Evolutionary conservation across 148 eudicot species (phyloP).

Genomic region (Rhododendron vialii): DNA sequence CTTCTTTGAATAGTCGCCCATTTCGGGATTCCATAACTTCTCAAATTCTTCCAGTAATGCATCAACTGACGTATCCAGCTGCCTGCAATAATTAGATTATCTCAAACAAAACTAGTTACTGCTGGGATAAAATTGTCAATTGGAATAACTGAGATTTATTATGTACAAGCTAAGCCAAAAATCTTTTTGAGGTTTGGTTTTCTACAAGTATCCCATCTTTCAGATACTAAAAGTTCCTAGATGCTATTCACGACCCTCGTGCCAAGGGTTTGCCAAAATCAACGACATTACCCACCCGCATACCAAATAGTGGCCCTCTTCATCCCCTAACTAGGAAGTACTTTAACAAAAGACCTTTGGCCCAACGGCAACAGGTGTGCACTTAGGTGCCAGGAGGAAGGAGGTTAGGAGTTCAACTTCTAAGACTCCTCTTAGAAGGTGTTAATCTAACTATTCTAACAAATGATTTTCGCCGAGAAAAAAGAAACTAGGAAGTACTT

Average conservation of each 20-base stretch:
- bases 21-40: conserved; percentile 48
- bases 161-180: background rate
- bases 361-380: no score
- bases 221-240: background rate
- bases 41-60: conserved; percentile 54
- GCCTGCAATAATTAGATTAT: conserved; percentile 31
- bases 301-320: background rate
- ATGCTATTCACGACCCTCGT: background rate
- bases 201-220: background rate
- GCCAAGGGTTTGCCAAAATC: background rate
- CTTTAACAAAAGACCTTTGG: background rate
- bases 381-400: no score
- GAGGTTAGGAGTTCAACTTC: no score
- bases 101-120: background rate
- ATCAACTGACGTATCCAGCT: conserved; percentile 45
- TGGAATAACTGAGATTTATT: background rate
- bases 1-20: conserved; percentile 56
- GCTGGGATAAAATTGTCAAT: background rate
- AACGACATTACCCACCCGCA: background rate
- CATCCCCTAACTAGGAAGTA: background rate
- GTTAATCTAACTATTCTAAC: no score
- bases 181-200: background rate
- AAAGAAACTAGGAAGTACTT: background rate
- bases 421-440: no score
- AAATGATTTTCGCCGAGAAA: no score